Percentiles rank a stretch among this genome's conserved stretches.
phyloP scores from a whole-genome alignment of 2,329 filamentous ascomycete species.

The Aspergillus hiratsukae region DNA sequence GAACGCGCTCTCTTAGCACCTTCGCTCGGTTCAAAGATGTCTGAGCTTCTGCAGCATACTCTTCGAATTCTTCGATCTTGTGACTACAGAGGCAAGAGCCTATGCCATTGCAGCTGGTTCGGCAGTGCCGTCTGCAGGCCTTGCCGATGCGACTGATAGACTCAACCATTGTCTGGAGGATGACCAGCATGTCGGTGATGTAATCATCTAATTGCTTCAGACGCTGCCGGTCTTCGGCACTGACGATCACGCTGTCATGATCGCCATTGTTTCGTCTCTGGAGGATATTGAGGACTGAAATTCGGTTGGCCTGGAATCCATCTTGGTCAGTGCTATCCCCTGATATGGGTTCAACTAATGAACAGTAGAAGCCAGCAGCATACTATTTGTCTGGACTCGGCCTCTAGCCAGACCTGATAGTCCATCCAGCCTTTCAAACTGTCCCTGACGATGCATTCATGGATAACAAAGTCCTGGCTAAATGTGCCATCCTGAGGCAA shows the following conservation, averaged over 20 bases:
- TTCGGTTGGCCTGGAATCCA: conserved; percentile 3
- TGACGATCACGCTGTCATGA: not conserved
- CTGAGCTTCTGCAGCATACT: conserved; percentile 2
- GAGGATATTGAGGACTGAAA: conserved; percentile 3
- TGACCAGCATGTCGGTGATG: conserved; percentile 9
- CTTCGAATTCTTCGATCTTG: conserved; percentile 6
- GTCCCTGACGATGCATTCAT: conserved; percentile 7
- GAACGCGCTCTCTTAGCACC: conserved; percentile 6
- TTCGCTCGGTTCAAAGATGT: conserved; percentile 7
- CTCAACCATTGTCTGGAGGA: conserved; percentile 6
- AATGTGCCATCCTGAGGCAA: not conserved
- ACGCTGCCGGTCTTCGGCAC: conserved; percentile 6
- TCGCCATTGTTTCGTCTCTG: not conserved
- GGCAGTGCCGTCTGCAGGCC: conserved; percentile 5
- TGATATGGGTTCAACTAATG: not conserved
- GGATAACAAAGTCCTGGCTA: conserved; percentile 1
- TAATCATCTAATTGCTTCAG: conserved; percentile 9
- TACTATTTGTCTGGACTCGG: conserved; percentile 7
- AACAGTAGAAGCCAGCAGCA: not conserved
- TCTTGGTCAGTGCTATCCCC: not conserved
- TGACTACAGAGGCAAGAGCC: not conserved
- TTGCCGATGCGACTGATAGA: conserved; percentile 4
- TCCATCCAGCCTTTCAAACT: conserved; percentile 11
- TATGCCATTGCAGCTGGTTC: not conserved
- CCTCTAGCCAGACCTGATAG: conserved; percentile 13